phyloP scores from a whole-genome alignment of 2,329 filamentous ascomycete species.

The Aspergillus bombycis region DNA sequence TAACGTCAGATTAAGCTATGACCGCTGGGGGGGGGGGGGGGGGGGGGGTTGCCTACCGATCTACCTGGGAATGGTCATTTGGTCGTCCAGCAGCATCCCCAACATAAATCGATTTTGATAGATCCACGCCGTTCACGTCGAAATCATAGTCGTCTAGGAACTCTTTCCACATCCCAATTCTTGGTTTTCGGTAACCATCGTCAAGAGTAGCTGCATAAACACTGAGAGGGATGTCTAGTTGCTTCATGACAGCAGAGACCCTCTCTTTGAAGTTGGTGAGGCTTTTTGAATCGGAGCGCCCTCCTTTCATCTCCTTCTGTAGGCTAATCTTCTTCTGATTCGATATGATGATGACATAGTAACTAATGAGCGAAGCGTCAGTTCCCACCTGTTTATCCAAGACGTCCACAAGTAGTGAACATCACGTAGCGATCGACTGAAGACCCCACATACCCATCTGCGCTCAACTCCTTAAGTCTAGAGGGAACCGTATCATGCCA shows the following conservation, averaged over 20 bases:
- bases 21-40: not conserved
- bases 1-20: not conserved
- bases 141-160: conserved; percentile 65
- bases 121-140: conserved; percentile 63
- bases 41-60: conserved; percentile 50
- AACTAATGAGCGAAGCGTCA: conserved; percentile 51
- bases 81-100: conserved; percentile 74
- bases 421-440: not conserved
- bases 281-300: conserved; percentile 69
- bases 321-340: conserved; percentile 87
- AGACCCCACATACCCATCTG: conserved; percentile 61
- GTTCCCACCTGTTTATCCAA: not conserved
- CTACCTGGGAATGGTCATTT: conserved; percentile 63
- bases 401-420: not conserved
- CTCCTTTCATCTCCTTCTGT: conserved; percentile 70
- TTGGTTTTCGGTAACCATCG: conserved; percentile 84
- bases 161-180: conserved; percentile 84
- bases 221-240: conserved; percentile 70
- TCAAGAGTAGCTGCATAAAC: conserved; percentile 85
- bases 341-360: conserved; percentile 76
- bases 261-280: conserved; percentile 83
- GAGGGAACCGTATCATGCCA: conserved; percentile 75
- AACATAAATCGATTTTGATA: conserved; percentile 76
- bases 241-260: conserved; percentile 67
- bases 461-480: conserved; percentile 68